Base-by-base conservation (phyloP, 352 stramenopile genomes). In the Globisporangium middletonii region DNA sequence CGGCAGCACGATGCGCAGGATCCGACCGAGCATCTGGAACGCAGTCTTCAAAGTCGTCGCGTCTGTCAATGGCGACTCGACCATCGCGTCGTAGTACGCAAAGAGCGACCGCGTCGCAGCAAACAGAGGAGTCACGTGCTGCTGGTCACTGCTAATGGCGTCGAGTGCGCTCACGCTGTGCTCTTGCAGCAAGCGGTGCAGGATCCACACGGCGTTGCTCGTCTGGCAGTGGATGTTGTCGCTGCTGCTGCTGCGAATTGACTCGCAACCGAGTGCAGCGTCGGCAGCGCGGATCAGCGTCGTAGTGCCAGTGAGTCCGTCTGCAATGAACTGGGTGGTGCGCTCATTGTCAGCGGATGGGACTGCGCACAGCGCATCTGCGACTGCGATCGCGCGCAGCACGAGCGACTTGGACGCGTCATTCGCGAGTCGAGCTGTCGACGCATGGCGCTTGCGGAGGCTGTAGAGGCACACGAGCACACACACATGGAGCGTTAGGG, bases 131-230 rank as follows among this genome's bases (percentile, higher is more conserved):
- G 41, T 28, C 2, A 57, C 19, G 4, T 19, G 18, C 18, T 48
- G 4, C 18, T 23, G 23, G 23, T 28, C 8, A 23, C 9, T 52
- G 13, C 8, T 16, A 38, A 4, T 23, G n/a, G 4, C 49, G 11
- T 59, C n/a, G 8, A 55, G 26, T 12, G 41, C 55, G n/a, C 27
- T 41, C 37, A 46, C 51, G 12, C 38, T 27, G n/a, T 49, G 52
- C 26, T 54, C 46, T 15, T 65, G 59, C 16, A 52, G 26, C 11
- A 65, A 15, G 23, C 59, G 45, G 35, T 65, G 53, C 37, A 65
- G 38, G 48, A 65, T 57, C 62, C 62, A 68, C 42, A 33, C 41
- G 23, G 38, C 48, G 4, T 65, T 57, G 47, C 19, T 35, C 27
- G 52, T 47, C 30, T 68, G 50, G 6, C 27, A 43, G 6, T 46